Conservation (phyloP, 2,329 filamentous ascomycete genomes). For the Fusarium armeniacum region DNA sequence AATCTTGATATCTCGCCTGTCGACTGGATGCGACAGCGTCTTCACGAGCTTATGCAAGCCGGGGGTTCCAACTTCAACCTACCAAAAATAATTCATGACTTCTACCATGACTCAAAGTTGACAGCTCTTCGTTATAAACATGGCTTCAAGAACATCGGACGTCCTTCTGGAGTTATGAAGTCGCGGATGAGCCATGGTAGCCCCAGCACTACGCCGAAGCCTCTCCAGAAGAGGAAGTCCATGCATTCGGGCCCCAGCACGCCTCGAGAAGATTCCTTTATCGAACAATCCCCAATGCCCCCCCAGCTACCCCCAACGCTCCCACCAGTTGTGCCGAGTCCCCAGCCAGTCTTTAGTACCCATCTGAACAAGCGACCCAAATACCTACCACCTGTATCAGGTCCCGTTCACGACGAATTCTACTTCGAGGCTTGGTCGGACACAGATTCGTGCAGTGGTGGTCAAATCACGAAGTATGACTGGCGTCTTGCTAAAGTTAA, state of each 20-base stretch:
- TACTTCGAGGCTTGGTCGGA: slow-evolving; percentile 64
- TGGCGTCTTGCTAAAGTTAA: slow-evolving; percentile 68
- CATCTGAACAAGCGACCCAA: slow-evolving; percentile 50
- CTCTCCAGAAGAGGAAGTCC: slow-evolving; percentile 54
- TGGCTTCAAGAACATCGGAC: slow-evolving; percentile 70
- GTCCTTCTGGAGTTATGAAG: slow-evolving; percentile 64
- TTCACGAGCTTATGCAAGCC: slow-evolving; percentile 63
- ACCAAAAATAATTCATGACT: slow-evolving; percentile 64
- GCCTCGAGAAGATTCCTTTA: slow-evolving; percentile 49
- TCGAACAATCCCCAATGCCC: slow-evolving; percentile 49
- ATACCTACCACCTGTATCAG: slow-evolving; percentile 37
- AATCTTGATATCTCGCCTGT: slow-evolving; percentile 66
- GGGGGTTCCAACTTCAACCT: slow-evolving; percentile 66
- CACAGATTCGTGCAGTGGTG: slow-evolving; percentile 64
- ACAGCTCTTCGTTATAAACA: slow-evolving; percentile 64
- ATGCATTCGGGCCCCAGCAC: slow-evolving; percentile 51
- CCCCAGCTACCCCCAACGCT: slow-evolving; percentile 28
- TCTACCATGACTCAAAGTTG: slow-evolving; percentile 70
- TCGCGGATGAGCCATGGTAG: slow-evolving; percentile 49
- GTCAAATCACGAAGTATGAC: slow-evolving; percentile 61
- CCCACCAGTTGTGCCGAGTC: slow-evolving; percentile 8
- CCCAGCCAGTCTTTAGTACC: slow-evolving; percentile 30
- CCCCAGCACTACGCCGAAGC: slow-evolving; percentile 45
- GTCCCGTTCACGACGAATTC: slow-evolving; percentile 56
- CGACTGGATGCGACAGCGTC: slow-evolving; percentile 70